These are phyloP conservation scores for Triticum turgidum DNA, from an alignment of 176 grass and related monocot genomes.

Conservation along the genomic window DNA sequence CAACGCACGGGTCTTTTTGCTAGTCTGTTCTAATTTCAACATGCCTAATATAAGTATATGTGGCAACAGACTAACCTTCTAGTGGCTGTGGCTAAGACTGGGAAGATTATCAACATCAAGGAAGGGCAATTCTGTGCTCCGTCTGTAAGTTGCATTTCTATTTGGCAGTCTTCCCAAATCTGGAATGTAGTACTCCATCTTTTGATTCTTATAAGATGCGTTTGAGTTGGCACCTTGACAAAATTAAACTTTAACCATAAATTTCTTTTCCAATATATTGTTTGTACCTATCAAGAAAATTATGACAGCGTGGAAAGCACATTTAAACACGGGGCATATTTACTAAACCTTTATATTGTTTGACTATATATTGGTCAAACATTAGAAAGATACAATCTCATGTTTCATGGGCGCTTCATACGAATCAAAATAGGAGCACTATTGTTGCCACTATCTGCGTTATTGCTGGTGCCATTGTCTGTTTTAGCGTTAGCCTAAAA, in stretches of 20 bases:
- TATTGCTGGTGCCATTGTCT: background rate
- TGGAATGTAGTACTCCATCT: background rate
- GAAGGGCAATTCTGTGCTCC: slow-evolving; percentile 97
- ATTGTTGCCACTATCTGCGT: background rate
- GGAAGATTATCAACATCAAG: slow-evolving; percentile 97
- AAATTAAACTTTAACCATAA: background rate
- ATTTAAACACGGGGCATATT: background rate
- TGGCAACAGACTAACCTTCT: slow-evolving; percentile 82
- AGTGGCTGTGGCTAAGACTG: slow-evolving; percentile 82
- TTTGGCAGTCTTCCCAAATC: slow-evolving; percentile 12
- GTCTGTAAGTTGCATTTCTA: slow-evolving; percentile 65
- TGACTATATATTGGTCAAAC: background rate
- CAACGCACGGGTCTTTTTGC: too few species aligned
- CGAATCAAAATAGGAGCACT: background rate
- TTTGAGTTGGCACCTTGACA: background rate
- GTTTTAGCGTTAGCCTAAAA: background rate
- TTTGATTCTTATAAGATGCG: background rate
- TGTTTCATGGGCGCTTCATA: background rate
- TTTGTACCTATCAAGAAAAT: background rate
- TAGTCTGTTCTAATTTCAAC: background rate
- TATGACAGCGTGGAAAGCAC: background rate
- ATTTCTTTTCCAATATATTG: background rate
- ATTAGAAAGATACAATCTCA: background rate
- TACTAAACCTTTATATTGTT: background rate
- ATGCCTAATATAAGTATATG: slow-evolving; percentile 26